Evolutionary conservation across 148 eudicot species (phyloP), one percentile per base, ranked within the genome.

Genomic region (Tetragonia tetragonoides): DNA sequence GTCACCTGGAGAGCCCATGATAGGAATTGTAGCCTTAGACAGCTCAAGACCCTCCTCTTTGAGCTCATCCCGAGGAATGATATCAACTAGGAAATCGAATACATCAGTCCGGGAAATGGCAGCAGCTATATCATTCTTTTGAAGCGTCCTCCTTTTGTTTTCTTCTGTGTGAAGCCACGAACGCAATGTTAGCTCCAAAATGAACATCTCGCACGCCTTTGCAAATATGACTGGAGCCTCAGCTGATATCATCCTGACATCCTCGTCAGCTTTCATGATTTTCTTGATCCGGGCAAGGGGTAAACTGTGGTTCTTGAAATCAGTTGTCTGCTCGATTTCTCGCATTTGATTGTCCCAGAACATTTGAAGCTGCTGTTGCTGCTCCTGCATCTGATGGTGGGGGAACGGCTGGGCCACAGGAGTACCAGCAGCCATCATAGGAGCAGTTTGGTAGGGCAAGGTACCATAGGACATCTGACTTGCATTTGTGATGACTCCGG

Each of bases 71-170:
- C 85, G 80, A 0, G 88, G 88, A 49, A 85, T 69, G 12, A 86
- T 86, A 62, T 86, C 88, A 17, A 86, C 88, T 47, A 86, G 66
- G 49, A 86, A 83, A 59, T 83, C 88, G 23, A 86, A 86, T 1
- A 86, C 82, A 67, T 86, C 86, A 59, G 84, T 83, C 67, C 83
- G 77, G 0, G 88, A 75, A 51, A 83, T 79, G 15, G 88, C 89
- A 46, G 89, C 89, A 24, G 86, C 89, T 18, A 86, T 86, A 42
- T 86, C 86, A 77, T 81, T 83, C 89, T 69, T 84, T 76, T 86
- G 89, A 5, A 86, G 81, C 20, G 88, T 83, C 39, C 88, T 62
- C 54, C 86, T 72, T 39, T 86, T 86, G 81, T 83, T 86, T 61
- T 86, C 88, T 72, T 86, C 86, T 2, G 88, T 81, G 65, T 86